phyloP scores from a whole-genome alignment of 225 moss, liverwort and hornwort genomes.

The Bryum argenteum region DNA sequence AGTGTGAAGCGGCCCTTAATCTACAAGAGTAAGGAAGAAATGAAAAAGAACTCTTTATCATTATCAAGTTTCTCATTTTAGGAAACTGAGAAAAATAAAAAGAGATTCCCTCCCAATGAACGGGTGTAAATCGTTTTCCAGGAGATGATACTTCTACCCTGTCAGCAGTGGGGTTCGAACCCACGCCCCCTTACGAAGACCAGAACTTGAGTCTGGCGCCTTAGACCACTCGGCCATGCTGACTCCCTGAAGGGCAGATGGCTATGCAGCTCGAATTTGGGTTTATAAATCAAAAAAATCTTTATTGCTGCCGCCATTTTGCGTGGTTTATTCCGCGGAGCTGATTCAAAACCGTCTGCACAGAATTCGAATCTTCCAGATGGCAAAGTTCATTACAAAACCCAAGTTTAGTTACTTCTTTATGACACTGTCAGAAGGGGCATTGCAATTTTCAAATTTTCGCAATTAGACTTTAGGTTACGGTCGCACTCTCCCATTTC shows the following conservation, averaged over 20 bases:
- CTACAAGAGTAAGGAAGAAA: too few relatives aligned
- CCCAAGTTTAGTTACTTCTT: not conserved
- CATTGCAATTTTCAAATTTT: not conserved
- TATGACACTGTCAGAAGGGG: not conserved
- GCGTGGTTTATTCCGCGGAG: not conserved
- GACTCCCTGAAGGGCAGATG: not conserved
- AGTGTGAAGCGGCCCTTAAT: too few relatives aligned
- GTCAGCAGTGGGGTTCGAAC: constrained; percentile 67
- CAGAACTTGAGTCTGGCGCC: constrained; percentile 69
- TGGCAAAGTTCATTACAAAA: not conserved
- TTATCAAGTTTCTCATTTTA: too few relatives aligned
- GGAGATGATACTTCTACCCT: too few relatives aligned
- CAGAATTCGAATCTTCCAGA: not conserved
- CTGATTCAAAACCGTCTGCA: constrained; percentile 1
- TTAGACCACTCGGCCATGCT: constrained; percentile 66
- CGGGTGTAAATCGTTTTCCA: too few relatives aligned
- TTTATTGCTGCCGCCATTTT: constrained; percentile 25
- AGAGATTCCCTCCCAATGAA: too few relatives aligned
- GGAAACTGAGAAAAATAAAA: too few relatives aligned
- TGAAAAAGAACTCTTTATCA: too few relatives aligned
- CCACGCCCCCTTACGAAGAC: constrained; percentile 64
- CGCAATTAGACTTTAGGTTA: not conserved
- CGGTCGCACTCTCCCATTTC: not conserved
- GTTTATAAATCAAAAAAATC: too few relatives aligned
- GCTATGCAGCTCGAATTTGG: too few relatives aligned